Evolutionary conservation across 768 basidiomycete species (phyloP), one percentile per base, ranked within the genome.

Genomic region (Podaxis sp.): DNA sequence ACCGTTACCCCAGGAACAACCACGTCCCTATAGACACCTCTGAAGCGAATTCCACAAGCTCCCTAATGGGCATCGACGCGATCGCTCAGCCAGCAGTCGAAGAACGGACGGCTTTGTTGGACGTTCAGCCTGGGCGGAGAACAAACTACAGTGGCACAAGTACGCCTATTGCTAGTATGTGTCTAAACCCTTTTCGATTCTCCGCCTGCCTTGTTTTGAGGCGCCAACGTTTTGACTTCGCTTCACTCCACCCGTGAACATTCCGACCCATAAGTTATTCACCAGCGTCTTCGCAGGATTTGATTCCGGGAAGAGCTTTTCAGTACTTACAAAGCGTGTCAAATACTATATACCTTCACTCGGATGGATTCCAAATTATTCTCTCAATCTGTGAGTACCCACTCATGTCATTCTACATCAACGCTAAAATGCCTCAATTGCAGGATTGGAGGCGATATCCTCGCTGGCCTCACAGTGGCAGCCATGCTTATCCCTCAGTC

Each of bases 401-500:
- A 47, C 59, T 65, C 58, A 55, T 55, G 52, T 57, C 18, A 14
- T 18, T n/a, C 35, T 38, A 23, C 38, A 44, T 21, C 37, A 59
- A 37, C 35, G 37, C 10, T 48, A 21, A 27, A 11, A 47, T 61
- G 27, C 57, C 37, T 47, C 52, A 5, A 27, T 23, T 42, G 11
- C 61, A 78, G 77, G 46, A 68, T 78, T 40, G 72, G 72, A 38
- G 79, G 73, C 27, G 93, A 95, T 71, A 66, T 92, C n/a, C 77
- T 93, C 0, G 92, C 91, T 27, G 95, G 95, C 16, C 68, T 94
- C 28, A 94, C 94, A 0, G 86, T 97, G 7, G 89, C 90, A 18
- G 87, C 85, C 54, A 89, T 92, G 82, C 79, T 92, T 47, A 89
- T 92, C 68, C 90, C 91, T 5, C 88, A 92, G 71, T 91, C 92